A percentile compares a stretch with the other conserved stretches of the same genome.
Conservation (phyloP, 73 alveolate species). For the Paramecium tetraurelia region DNA sequence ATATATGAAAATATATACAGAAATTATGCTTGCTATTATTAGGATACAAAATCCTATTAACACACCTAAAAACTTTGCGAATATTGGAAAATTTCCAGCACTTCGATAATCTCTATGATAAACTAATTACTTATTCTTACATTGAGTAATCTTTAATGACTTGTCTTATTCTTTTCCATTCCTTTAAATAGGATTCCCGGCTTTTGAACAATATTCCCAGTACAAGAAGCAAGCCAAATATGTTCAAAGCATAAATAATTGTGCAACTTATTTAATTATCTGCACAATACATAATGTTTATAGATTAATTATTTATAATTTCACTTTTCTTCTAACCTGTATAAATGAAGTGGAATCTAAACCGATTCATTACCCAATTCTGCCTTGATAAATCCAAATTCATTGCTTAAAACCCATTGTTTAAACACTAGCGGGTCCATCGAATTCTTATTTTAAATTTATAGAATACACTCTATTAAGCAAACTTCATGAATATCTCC, state of each 20-base stretch:
- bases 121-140: neutral
- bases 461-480: neutral
- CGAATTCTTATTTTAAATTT: neutral
- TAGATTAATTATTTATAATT: neutral
- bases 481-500: neutral
- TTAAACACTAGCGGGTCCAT: neutral
- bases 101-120: neutral
- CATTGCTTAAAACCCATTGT: neutral
- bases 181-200: neutral
- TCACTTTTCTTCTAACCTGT: slow-evolving; percentile 17
- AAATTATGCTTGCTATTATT: neutral
- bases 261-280: slow-evolving; percentile 20
- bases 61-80: neutral
- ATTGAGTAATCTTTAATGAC: slow-evolving; percentile 9
- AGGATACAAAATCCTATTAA: neutral
- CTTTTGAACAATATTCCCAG: neutral
- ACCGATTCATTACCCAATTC: neutral
- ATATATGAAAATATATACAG: neutral
- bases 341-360: neutral
- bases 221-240: neutral
- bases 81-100: neutral
- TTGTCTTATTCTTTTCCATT: neutral
- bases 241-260: neutral
- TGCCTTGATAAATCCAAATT: neutral
- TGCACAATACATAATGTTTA: slow-evolving; percentile 17